phyloP scores from a whole-genome alignment of 2,329 filamentous ascomycete species.

The Epichloe aotearoae region DNA sequence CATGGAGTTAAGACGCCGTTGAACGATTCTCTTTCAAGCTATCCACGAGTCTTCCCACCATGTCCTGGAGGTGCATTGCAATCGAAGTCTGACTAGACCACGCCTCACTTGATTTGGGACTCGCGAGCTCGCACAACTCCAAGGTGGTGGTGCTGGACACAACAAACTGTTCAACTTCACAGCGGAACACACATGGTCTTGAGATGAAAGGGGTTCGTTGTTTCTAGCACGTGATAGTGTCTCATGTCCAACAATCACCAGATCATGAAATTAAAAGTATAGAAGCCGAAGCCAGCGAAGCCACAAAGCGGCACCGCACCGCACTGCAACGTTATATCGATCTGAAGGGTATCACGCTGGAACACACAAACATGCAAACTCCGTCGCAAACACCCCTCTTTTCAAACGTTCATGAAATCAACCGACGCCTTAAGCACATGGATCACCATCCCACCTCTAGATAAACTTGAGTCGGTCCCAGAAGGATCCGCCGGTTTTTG shows the following conservation, averaged over 20 bases:
- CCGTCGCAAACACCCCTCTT: not conserved
- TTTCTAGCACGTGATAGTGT: too few relatives aligned
- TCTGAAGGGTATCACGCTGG: slow-evolving; percentile 4
- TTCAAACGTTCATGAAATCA: not conserved
- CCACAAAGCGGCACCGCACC: not conserved
- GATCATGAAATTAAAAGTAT: not conserved
- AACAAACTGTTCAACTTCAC: too few relatives aligned
- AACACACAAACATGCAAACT: not conserved
- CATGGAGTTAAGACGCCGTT: too few relatives aligned
- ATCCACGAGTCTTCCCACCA: too few relatives aligned
- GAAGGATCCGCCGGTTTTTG: slow-evolving; percentile 25
- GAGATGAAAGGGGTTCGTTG: too few relatives aligned
- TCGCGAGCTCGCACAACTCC: too few relatives aligned
- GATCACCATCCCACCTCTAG: not conserved
- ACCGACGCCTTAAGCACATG: not conserved
- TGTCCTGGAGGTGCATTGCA: too few relatives aligned
- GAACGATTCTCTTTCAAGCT: too few relatives aligned
- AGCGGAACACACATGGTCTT: too few relatives aligned
- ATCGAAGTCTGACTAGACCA: too few relatives aligned
- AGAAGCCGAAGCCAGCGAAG: not conserved
- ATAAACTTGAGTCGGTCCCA: slow-evolving; percentile 30
- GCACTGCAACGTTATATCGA: not conserved
- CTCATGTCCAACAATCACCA: not conserved
- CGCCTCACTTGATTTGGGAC: too few relatives aligned
- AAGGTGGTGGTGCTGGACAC: too few relatives aligned